Base-by-base conservation (phyloP, 83 land plant genomes). In the Thuja plicata region DNA sequence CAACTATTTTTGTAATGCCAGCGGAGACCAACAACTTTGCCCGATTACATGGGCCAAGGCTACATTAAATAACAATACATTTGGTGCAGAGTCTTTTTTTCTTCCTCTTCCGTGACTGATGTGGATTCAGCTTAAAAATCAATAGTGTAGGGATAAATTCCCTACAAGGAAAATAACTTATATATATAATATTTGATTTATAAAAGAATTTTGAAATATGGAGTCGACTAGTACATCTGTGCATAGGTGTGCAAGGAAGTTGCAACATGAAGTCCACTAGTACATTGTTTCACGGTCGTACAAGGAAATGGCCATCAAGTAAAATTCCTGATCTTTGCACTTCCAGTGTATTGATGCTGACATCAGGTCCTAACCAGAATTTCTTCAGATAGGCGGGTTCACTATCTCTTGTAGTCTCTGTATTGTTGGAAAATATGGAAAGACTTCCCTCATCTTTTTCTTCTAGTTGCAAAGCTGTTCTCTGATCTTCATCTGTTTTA, bases 341-440 rank as follows among this genome's bases (percentile, higher is more conserved):
- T 13, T 84, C 86, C 86, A 84, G 32, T 4, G 50, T 84, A 60
- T 50, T 30, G 38, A 84, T 84, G 57, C 45, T 10, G 86, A 84
- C 60, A 50, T 84, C 57, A 48, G 86, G 86, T 84, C 86, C 86
- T 84, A 84, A 84, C 57, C 57, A 84, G 60, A 84, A 84, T 52
- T 84, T 84, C 86, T 21, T 84, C 86, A 84, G 34, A 84, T 46
- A 50, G 60, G 60, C 57, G 15, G 50, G 60, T 50, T 84, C 86
- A 84, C 57, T 17, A 46, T 15, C 57, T 30, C 60, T 57, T 84
- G 60, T 8, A 50, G 16, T 48, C 57, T 57, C 60, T 84, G 57
- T 32, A n/a, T 50, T 84, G 60, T 35, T 84, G 57, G 55, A 50
- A n/a, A n/a, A 32, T 50, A 50, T 32, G 35, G 60, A 5, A 3